Evolutionary conservation across 768 basidiomycete species (phyloP).

Genomic region (Phylloporus arenicola): DNA sequence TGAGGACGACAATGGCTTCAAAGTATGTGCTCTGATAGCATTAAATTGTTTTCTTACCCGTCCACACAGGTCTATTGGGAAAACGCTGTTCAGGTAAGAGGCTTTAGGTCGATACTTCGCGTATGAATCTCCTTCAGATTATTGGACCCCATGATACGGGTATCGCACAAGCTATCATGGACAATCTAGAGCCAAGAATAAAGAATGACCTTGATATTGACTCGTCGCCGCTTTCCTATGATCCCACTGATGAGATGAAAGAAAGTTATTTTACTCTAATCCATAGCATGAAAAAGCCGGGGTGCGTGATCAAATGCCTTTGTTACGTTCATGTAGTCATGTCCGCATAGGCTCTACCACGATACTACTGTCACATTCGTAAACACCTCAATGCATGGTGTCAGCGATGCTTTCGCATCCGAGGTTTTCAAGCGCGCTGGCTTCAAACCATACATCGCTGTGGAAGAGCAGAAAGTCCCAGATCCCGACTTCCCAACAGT

Average conservation of each 20-base stretch:
- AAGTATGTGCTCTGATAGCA: slow-evolving; percentile 37
- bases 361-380: slow-evolving; percentile 51
- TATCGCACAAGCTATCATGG: slow-evolving; percentile 61
- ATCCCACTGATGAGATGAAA: slow-evolving; percentile 56
- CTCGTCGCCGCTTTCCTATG: slow-evolving; percentile 43
- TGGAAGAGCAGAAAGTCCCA: slow-evolving; percentile 61
- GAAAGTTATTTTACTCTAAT: slow-evolving; percentile 51
- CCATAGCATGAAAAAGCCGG: slow-evolving; percentile 11
- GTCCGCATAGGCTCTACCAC: slow-evolving; percentile 8
- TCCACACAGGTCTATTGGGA: slow-evolving; percentile 76
- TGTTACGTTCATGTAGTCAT: not conserved
- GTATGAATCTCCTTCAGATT: slow-evolving; percentile 45
- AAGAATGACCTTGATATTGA: slow-evolving; percentile 37
- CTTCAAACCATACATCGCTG: slow-evolving; percentile 54
- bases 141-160: slow-evolving; percentile 79
- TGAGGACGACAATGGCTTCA: slow-evolving; percentile 85
- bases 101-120: not conserved
- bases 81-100: slow-evolving; percentile 71
- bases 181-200: slow-evolving; percentile 50
- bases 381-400: slow-evolving; percentile 90
- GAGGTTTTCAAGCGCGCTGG: slow-evolving; percentile 56
- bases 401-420: slow-evolving; percentile 61
- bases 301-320: slow-evolving; percentile 6
- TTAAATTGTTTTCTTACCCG: not conserved
- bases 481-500: slow-evolving; percentile 87